Percentiles rank a stretch among this genome's conserved stretches.
These are phyloP conservation scores for Leonotis leonurus DNA, from an alignment of 257 asterid species.

Conservation along the genomic window DNA sequence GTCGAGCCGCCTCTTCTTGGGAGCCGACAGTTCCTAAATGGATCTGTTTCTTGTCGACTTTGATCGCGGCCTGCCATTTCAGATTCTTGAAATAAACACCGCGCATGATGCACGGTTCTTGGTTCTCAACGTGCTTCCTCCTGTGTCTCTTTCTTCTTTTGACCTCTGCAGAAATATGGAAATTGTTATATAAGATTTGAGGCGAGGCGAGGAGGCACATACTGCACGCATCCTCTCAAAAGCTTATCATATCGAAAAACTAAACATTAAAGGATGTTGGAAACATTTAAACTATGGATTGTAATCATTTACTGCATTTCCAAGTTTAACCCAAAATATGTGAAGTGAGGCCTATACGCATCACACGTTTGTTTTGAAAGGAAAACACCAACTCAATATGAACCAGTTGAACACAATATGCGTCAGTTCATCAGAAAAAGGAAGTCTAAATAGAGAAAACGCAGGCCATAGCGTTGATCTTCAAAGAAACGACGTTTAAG, in stretches of 20 bases:
- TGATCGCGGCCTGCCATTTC: conserved; percentile 99
- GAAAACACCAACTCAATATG: neutral
- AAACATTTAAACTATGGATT: neutral
- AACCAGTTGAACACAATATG: neutral
- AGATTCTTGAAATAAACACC: conserved; percentile 90
- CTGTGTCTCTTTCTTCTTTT: conserved; percentile 82
- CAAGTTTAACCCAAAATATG: neutral
- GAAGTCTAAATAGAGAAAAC: neutral
- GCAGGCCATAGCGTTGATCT: neutral
- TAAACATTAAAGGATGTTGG: neutral
- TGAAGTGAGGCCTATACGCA: neutral
- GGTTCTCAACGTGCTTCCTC: conserved; percentile 75
- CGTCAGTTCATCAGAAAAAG: neutral
- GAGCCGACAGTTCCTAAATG: conserved; percentile 93
- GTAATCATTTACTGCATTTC: neutral
- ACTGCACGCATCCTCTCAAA: neutral
- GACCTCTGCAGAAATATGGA: conserved; percentile 40
- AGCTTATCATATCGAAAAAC: neutral
- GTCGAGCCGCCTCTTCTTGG: conserved; percentile 90
- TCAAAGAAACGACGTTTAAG: neutral
- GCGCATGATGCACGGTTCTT: conserved; percentile 72
- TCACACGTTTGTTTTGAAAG: neutral
- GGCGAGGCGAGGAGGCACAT: neutral
- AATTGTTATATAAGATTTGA: neutral
- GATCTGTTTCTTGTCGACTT: conserved; percentile 92